Evolutionary conservation across 1,284 basidiomycete species (phyloP), one percentile per base, ranked within the genome.

Genomic region (Ganoderma leucocontextum): DNA sequence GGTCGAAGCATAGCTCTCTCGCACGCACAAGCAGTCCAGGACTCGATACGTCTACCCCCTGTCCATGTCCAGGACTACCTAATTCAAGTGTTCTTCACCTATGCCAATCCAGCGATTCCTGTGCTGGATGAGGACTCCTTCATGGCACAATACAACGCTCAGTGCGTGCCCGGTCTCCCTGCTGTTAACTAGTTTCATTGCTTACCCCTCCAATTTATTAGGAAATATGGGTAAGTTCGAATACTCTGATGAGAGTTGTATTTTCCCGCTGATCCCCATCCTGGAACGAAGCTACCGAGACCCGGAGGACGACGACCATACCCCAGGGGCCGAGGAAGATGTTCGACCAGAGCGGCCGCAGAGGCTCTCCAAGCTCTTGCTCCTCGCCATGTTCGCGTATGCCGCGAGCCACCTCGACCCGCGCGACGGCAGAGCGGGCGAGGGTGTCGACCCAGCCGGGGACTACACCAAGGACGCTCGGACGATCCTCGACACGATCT

Each of bases 301-400:
- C 25, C 39, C 64, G 0, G 64, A 66, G 3, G 63, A 49, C 2
- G 58, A 58, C 0, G 19, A 36, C 7, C 33, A 33, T 12, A 15
- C 62, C 4, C 17, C 58, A 13, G 13, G 55, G n/a, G 29, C 4
- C 19, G 44, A 42, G 9, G 42, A 22, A 19, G 66, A 66, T 0
- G 62, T 70, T 4, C 62, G 59, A 2, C 75, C 73, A 6, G 75
- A 73, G 39, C 73, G 85, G 8, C 85, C 86, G 15, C 90, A 91
- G 75, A 86, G 87, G 75, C 81, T 93, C n/a, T 91, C 92, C 0
- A 88, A 89, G 59, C 80, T 96, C 17, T 81, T 96, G 6, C 83
- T 96, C 15, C 81, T 95, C 35, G 85, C 92, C 3, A 93, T 96
- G 75, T 95, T 94, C 76, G 86, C 94, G 4, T 86, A 94, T 57